Evolutionary conservation across 306 rosid species (phyloP).

Genomic region (Cercis canadensis): DNA sequence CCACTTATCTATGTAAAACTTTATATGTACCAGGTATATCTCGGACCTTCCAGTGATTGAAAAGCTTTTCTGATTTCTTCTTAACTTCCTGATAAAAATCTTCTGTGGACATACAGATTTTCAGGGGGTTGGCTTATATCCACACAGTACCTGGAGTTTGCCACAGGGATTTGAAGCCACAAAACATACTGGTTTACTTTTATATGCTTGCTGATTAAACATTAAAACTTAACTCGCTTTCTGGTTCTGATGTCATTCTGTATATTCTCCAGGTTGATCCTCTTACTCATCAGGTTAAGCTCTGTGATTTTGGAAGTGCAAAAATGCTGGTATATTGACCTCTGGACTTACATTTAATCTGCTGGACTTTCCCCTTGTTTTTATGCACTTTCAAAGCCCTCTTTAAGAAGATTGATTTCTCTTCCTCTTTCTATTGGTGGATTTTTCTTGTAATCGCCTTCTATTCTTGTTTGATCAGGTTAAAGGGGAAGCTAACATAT

Average conservation of each 20-base stretch:
- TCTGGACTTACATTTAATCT: slow-evolving; percentile 33
- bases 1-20: slow-evolving; percentile 89
- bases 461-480: slow-evolving; percentile 54
- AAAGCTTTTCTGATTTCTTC: slow-evolving; percentile 5
- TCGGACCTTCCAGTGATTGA: slow-evolving; percentile 21
- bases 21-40: slow-evolving; percentile 85
- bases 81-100: slow-evolving; percentile 26
- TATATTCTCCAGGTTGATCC: slow-evolving; percentile 83
- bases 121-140: slow-evolving; percentile 91
- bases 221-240: not conserved
- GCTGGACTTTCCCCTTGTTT: not conserved
- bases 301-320: slow-evolving; percentile 98
- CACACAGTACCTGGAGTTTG: slow-evolving; percentile 93
- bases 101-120: slow-evolving; percentile 59
- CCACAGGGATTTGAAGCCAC: slow-evolving; percentile 97
- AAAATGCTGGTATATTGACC: slow-evolving; percentile 80
- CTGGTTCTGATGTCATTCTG: slow-evolving; percentile 33
- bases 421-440: slow-evolving; percentile 8
- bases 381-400: not conserved
- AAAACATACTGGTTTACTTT: slow-evolving; percentile 81
- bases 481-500: slow-evolving; percentile 90
- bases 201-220: slow-evolving; percentile 25
- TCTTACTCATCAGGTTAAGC: slow-evolving; percentile 91
- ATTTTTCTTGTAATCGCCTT: slow-evolving; percentile 35
- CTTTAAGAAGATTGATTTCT: not conserved